A percentile compares a stretch with the other conserved stretches of the same genome.
Conservation (phyloP, 768 basidiomycete genomes). For the Hericium alpestre region DNA sequence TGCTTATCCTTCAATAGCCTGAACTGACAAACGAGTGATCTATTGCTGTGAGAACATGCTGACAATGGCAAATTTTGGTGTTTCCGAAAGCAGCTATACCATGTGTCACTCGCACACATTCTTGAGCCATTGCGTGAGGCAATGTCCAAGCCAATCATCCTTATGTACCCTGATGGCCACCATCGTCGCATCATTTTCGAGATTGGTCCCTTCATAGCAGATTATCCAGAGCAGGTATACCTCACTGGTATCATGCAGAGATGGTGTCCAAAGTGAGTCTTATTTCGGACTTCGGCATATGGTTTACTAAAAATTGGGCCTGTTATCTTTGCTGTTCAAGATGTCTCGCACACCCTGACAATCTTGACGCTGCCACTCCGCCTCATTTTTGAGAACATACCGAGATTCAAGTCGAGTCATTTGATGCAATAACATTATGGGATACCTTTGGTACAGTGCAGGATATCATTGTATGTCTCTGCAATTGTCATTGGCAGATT, state of each 20-base stretch:
- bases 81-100: constrained; percentile 10
- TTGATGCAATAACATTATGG: constrained; percentile 16
- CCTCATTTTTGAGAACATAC: constrained; percentile 12
- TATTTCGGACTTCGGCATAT: constrained; percentile 6
- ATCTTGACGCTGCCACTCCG: background rate
- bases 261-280: constrained; percentile 12
- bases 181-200: constrained; percentile 8
- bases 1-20: too few relatives aligned
- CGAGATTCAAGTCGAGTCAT: constrained; percentile 9
- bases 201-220: constrained; percentile 14
- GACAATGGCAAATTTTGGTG: constrained; percentile 1
- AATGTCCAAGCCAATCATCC: constrained; percentile 8
- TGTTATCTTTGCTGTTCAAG: background rate
- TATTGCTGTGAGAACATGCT: background rate
- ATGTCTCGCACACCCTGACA: constrained; percentile 5
- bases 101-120: constrained; percentile 6
- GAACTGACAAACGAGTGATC: background rate
- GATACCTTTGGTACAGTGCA: constrained; percentile 15
- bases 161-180: constrained; percentile 8
- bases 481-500: constrained; percentile 8
- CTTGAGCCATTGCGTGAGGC: constrained; percentile 3
- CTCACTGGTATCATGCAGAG: constrained; percentile 8
- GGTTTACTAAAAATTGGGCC: background rate
- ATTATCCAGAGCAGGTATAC: constrained; percentile 14
- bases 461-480: constrained; percentile 3